phyloP scores from a whole-genome alignment of 495 filamentous ascomycete genomes.

The Daldinia loculata region DNA sequence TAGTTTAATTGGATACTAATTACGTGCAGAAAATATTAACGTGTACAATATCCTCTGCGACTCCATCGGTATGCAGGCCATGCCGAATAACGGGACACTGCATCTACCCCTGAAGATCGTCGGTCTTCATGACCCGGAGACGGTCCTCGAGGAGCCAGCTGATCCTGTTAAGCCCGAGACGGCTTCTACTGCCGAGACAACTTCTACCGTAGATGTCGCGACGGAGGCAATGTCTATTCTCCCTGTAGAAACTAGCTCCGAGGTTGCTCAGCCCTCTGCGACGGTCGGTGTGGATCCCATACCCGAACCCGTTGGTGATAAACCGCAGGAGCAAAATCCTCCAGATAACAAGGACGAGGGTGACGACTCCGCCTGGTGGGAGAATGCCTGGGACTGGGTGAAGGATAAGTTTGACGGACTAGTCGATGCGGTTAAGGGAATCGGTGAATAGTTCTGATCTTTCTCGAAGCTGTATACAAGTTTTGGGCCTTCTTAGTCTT shows the following conservation, averaged over 20 bases:
- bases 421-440: constrained; percentile 50
- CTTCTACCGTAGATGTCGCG: constrained; percentile 20
- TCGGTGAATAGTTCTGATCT: constrained; percentile 1
- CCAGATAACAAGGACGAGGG: constrained; percentile 24
- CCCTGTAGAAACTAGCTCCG: constrained; percentile 19
- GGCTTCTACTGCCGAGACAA: constrained; percentile 14
- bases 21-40: constrained; percentile 81
- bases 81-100: constrained; percentile 87
- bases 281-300: constrained; percentile 32
- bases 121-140: constrained; percentile 66
- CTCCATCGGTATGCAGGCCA: constrained; percentile 72
- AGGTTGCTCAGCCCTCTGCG: constrained; percentile 17
- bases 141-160: constrained; percentile 43
- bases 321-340: constrained; percentile 24
- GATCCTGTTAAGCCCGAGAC: constrained; percentile 42
- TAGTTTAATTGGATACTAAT: constrained; percentile 24
- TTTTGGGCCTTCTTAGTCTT: neutral
- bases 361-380: constrained; percentile 35
- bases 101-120: constrained; percentile 76
- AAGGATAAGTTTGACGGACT: constrained; percentile 55
- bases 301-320: neutral
- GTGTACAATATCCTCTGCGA: constrained; percentile 96
- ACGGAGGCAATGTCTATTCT: constrained; percentile 26
- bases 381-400: constrained; percentile 59
- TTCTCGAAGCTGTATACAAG: neutral